Conservation (phyloP, 2,329 filamentous ascomycete genomes). For the Epichloe uncinata region DNA sequence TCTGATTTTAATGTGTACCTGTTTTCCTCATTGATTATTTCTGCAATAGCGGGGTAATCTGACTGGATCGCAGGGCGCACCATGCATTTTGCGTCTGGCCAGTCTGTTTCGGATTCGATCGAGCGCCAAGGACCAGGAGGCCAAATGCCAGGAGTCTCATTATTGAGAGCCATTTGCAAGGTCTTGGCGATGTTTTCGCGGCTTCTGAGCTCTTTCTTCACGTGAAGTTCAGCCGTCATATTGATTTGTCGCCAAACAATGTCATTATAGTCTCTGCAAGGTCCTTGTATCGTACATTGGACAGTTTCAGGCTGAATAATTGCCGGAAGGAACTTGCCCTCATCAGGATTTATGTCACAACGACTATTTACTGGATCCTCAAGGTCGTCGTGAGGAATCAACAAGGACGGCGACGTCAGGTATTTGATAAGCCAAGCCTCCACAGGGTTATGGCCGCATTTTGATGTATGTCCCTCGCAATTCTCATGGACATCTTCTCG, state of each 20-base stretch:
- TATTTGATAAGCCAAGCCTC: constrained; percentile 1
- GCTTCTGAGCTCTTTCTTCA: constrained; percentile 12
- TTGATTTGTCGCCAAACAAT: constrained; percentile 16
- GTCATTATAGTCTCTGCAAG: constrained; percentile 6
- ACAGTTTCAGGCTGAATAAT: constrained; percentile 20
- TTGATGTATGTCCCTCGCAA: neutral
- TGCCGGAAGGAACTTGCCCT: constrained; percentile 20
- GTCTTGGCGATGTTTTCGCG: constrained; percentile 10
- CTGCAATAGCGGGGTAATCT: constrained; percentile 27
- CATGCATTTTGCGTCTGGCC: constrained; percentile 20
- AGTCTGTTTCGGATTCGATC: constrained; percentile 6
- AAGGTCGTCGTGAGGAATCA: neutral
- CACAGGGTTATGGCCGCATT: neutral
- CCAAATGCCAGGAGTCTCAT: neutral
- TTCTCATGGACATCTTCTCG: neutral
- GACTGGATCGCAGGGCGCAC: constrained; percentile 26
- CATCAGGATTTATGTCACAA: constrained; percentile 25
- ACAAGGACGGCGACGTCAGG: neutral
- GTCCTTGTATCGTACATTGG: constrained; percentile 1
- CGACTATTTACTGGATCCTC: neutral
- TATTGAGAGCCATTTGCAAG: neutral
- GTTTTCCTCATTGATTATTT: constrained; percentile 33
- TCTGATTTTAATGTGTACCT: neutral
- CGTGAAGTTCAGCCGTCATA: constrained; percentile 15
- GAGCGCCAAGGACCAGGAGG: neutral